A percentile compares a stretch with the other conserved stretches of the same genome.
Evolutionary conservation across 2,329 filamentous ascomycete genomes (phyloP).

Genomic region (Aspergillus brunneoviolaceus): DNA sequence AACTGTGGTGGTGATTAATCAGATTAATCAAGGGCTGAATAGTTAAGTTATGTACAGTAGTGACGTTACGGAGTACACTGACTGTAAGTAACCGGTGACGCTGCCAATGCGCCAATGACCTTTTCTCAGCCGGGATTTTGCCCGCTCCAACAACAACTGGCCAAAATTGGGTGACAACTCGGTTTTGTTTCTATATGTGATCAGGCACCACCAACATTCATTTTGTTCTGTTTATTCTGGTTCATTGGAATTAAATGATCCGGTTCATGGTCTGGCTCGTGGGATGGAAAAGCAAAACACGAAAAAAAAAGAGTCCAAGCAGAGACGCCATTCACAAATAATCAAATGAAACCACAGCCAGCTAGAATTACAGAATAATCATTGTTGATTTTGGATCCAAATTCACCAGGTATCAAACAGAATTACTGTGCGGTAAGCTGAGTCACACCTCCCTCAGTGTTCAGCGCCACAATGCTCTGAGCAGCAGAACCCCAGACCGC

Average conservation of each 20-base stretch:
- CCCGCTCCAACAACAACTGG: background rate
- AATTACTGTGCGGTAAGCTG: constrained; percentile 61
- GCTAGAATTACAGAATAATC: constrained; percentile 26
- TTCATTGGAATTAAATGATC: background rate
- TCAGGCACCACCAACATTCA: background rate
- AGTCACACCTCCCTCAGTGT: constrained; percentile 71
- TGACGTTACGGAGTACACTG: no score
- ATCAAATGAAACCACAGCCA: constrained; percentile 11
- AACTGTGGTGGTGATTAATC: background rate
- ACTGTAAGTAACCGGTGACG: background rate
- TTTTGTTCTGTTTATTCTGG: background rate
- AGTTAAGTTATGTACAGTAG: no score
- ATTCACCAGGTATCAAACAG: constrained; percentile 27
- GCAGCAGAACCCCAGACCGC: constrained; percentile 77
- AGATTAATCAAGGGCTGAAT: background rate
- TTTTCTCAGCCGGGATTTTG: no score
- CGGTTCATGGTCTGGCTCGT: background rate
- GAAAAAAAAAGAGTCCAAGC: background rate
- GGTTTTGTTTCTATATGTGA: background rate
- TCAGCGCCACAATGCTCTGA: constrained; percentile 71
- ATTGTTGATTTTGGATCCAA: constrained; percentile 10
- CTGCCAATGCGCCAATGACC: no score
- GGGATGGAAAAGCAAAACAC: background rate
- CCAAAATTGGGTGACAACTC: background rate
- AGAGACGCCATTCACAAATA: constrained; percentile 1